phyloP scores from a whole-genome alignment of 2,329 filamentous ascomycete genomes.

The Penicillium sclerotigenum region DNA sequence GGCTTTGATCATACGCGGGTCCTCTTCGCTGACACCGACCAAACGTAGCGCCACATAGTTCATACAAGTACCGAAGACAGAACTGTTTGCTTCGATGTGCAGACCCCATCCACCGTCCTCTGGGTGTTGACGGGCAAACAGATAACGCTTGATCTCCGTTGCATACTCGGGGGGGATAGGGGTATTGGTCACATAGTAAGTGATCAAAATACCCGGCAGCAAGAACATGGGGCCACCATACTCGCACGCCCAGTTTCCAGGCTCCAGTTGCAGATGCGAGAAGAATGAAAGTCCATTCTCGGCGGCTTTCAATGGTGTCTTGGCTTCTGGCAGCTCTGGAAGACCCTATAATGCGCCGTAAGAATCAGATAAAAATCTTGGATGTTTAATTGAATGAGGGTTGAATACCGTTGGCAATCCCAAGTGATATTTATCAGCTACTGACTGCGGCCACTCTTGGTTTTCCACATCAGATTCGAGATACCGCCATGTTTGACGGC shows the following conservation, averaged over 20 bases:
- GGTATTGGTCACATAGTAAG: constrained; percentile 86
- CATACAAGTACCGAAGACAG: constrained; percentile 82
- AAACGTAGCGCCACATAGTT: constrained; percentile 82
- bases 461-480: constrained; percentile 67
- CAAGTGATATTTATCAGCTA: constrained; percentile 85
- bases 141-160: constrained; percentile 87
- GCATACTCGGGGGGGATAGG: constrained; percentile 76
- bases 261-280: constrained; percentile 79
- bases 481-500: constrained; percentile 93
- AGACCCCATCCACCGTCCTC: constrained; percentile 96
- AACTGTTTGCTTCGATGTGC: constrained; percentile 90
- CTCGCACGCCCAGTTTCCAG: constrained; percentile 94
- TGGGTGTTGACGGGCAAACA: constrained; percentile 78
- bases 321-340: constrained; percentile 66
- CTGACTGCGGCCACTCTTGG: constrained; percentile 77
- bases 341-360: constrained; percentile 56
- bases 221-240: constrained; percentile 98
- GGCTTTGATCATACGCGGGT: constrained; percentile 81
- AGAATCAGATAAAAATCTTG: background rate
- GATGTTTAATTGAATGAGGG: background rate
- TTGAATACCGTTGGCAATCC: constrained; percentile 69
- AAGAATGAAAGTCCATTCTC: constrained; percentile 85
- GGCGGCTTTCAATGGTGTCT: constrained; percentile 72
- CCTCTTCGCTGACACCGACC: constrained; percentile 77
- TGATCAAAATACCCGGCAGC: constrained; percentile 76